phyloP scores from a whole-genome alignment of 768 basidiomycete species.

The Lentinus brumalis region DNA sequence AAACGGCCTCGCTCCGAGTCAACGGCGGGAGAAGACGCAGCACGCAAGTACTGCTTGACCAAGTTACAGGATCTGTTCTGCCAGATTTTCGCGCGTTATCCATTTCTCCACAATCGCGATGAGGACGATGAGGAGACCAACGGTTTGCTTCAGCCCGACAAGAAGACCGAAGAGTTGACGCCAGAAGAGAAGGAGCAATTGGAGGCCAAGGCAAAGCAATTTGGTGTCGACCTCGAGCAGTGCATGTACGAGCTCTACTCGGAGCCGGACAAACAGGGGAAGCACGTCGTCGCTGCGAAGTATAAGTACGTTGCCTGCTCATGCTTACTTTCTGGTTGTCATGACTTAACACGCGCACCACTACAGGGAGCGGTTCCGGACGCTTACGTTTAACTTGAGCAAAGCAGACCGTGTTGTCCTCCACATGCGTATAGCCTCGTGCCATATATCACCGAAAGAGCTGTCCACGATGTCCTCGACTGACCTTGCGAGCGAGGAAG shows the following conservation, averaged over 20 bases:
- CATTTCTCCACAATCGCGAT: constrained; percentile 44
- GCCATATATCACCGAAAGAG: constrained; percentile 65
- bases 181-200: constrained; percentile 61
- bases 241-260: constrained; percentile 75
- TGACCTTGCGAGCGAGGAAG: constrained; percentile 87
- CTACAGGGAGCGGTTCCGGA: constrained; percentile 84
- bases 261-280: constrained; percentile 74
- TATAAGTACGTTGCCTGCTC: constrained; percentile 66
- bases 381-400: constrained; percentile 85
- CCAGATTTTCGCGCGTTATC: constrained; percentile 73
- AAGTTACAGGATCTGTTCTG: constrained; percentile 74
- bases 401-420: constrained; percentile 78
- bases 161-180: constrained; percentile 55
- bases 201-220: constrained; percentile 59
- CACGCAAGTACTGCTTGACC: constrained; percentile 76
- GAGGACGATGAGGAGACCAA: constrained; percentile 25
- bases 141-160: constrained; percentile 33
- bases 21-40: constrained; percentile 60
- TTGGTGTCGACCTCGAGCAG: constrained; percentile 72
- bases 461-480: constrained; percentile 86
- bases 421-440: constrained; percentile 75
- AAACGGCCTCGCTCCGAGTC: constrained; percentile 52
- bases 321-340: neutral
- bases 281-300: constrained; percentile 64
- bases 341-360: neutral